Base-by-base conservation (phyloP, 2,329 filamentous ascomycete species). In the Penicillium sp. region DNA sequence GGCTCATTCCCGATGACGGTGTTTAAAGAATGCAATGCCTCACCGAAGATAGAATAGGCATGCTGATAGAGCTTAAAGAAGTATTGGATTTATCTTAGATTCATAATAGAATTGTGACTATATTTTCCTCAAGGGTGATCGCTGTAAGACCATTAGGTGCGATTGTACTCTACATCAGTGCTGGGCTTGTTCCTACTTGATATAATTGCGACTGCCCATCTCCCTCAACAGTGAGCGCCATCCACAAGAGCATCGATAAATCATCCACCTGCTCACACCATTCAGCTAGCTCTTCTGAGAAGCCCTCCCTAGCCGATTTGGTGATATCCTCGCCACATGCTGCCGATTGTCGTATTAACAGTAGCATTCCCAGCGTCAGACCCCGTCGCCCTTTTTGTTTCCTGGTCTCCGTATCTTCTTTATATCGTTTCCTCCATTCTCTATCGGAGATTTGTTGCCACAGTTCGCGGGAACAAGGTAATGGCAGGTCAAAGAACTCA, bases 251-350 rank as follows among this genome's bases (percentile, higher is more conserved):
- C 52, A 54, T 54, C 22, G 46, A 50, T 14, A 54, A 25, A 29
- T 54, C 52, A 15, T 54, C 52, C 8, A 18, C 46, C 15, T 11
- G 43, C 26, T 46, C 46, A 40, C 52, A 54, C 52, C 52, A 54
- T 45, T 50, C 52, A 45, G 52, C 23, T 9, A 54, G 46, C 26
- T 50, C 52, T 26, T 54, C 31, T 23, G 42, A 29, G 9, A 50
- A 18, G 4, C 35, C 23, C 2, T 46, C 7, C 15, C 23, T 40
- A 20, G 6, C 29, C 5, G 43, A 20, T 25, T 35, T 41, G 18
- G 48, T 33, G n/a, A 43, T 15, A 35, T 43, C 31, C 25, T 42
- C 25, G 25, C 23, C 42, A 22, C 22, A n/a, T 12, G 52, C 31
- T 14, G 52, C 33, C 15, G 46, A 44, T 26, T 50, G 52, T 33